phyloP scores from a whole-genome alignment of 2,329 filamentous ascomycete species.

The Fusarium longipes region DNA sequence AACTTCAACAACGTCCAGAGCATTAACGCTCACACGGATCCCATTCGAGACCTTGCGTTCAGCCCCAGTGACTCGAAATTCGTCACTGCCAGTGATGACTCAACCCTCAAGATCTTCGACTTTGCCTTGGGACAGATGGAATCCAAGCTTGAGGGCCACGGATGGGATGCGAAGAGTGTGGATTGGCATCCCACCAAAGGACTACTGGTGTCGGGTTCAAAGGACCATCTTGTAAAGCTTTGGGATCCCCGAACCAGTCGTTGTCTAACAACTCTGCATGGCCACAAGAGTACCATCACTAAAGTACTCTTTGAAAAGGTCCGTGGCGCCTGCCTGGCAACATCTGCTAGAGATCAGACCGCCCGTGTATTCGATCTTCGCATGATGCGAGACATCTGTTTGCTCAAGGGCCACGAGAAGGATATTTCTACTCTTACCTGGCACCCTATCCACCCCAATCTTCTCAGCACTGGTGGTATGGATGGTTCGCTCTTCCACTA shows the following conservation, averaged over 20 bases:
- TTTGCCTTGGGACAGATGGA: constrained; percentile 89
- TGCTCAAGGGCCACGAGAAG: constrained; percentile 94
- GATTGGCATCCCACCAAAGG: constrained; percentile 99
- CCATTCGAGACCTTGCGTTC: constrained; percentile 91
- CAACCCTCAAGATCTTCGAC: constrained; percentile 93
- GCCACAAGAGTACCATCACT: constrained; percentile 96
- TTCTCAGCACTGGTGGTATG: constrained; percentile 89
- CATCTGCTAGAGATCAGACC: constrained; percentile 91
- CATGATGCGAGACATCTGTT: constrained; percentile 97
- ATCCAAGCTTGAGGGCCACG: constrained; percentile 87
- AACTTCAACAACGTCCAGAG: constrained; percentile 99
- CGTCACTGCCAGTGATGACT: constrained; percentile 94
- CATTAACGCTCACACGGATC: constrained; percentile 88
- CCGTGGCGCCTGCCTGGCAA: constrained; percentile 86
- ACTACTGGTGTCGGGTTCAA: constrained; percentile 92
- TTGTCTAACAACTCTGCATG: constrained; percentile 92
- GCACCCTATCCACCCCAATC: constrained; percentile 91
- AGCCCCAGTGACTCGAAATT: constrained; percentile 96
- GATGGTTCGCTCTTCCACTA: constrained; percentile 94
- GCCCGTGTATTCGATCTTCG: constrained; percentile 93
- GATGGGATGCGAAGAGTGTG: constrained; percentile 96
- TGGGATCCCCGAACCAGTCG: constrained; percentile 96
- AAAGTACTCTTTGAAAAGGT: constrained; percentile 91
- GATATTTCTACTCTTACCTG: constrained; percentile 92
- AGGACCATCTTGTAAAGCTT: constrained; percentile 96